These are phyloP conservation scores for Pythium diclinum DNA, from an alignment of 352 stramenopile genomes.

Conservation along the genomic window DNA sequence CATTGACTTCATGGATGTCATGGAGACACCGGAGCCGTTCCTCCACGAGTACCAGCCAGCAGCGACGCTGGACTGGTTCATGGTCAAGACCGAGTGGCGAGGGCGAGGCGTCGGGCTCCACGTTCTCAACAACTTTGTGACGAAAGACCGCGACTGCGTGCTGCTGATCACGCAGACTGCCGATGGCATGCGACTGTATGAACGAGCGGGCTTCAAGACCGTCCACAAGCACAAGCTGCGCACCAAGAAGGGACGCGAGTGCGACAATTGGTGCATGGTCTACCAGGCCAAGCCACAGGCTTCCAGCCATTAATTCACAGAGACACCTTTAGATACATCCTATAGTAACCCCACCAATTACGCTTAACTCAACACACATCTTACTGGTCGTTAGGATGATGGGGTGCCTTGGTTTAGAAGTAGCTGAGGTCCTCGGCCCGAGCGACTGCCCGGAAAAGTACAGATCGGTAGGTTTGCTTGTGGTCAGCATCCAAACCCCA, in stretches of 20 bases:
- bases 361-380: too few species aligned
- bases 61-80: not conserved
- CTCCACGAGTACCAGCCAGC: not conserved
- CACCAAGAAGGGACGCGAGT: not conserved
- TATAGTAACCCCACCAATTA: too few species aligned
- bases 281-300: not conserved
- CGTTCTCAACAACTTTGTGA: not conserved
- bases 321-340: too few species aligned
- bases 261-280: slow-evolving; percentile 1
- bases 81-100: slow-evolving; percentile 1
- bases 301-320: not conserved
- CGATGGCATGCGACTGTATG: not conserved
- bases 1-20: not conserved
- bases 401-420: too few species aligned
- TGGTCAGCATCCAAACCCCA: too few species aligned
- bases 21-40: not conserved
- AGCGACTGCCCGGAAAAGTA: too few species aligned
- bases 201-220: not conserved
- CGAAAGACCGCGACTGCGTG: not conserved
- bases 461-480: too few species aligned
- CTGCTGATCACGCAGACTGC: not conserved
- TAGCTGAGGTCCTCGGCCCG: too few species aligned
- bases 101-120: not conserved
- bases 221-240: not conserved
- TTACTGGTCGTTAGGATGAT: too few species aligned